These are phyloP conservation scores for Colletotrichum limetticola DNA, from an alignment of 2,329 filamentous ascomycete species.

Conservation along the genomic window DNA sequence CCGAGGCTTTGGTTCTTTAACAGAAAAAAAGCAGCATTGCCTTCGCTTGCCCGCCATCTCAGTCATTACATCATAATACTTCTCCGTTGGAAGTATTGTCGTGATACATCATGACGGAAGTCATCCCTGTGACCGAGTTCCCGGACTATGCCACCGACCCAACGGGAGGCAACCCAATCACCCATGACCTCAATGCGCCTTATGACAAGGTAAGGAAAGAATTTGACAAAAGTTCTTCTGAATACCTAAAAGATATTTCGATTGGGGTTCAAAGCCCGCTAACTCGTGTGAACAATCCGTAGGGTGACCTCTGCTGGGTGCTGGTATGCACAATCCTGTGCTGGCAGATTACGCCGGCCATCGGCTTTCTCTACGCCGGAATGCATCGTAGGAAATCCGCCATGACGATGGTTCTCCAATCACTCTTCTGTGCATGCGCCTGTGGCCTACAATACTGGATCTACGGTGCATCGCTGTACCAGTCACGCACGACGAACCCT, in stretches of 20 bases:
- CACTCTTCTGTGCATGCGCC: constrained; percentile 56
- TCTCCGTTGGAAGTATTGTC: background rate
- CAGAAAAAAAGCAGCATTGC: background rate
- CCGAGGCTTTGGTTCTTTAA: background rate
- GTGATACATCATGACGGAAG: constrained; percentile 23
- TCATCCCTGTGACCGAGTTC: constrained; percentile 47
- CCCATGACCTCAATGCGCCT: constrained; percentile 54
- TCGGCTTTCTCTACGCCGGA: constrained; percentile 52
- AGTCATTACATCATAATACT: background rate
- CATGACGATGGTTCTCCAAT: constrained; percentile 59
- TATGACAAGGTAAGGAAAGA: constrained; percentile 50
- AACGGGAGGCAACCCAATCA: constrained; percentile 55
- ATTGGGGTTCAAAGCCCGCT: no score
- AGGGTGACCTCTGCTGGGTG: constrained; percentile 57
- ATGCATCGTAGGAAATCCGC: constrained; percentile 51
- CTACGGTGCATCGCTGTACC: constrained; percentile 57
- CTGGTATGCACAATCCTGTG: constrained; percentile 49
- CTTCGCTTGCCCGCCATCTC: background rate
- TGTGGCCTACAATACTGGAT: constrained; percentile 59
- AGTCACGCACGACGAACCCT: constrained; percentile 47
- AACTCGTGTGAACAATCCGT: background rate
- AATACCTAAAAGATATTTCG: accelerated
- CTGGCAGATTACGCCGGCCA: constrained; percentile 52
- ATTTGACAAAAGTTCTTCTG: background rate
- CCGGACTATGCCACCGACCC: constrained; percentile 53